phyloP scores from a whole-genome alignment of 1,139 yeast genomes.

The Kodamaea sp. region DNA sequence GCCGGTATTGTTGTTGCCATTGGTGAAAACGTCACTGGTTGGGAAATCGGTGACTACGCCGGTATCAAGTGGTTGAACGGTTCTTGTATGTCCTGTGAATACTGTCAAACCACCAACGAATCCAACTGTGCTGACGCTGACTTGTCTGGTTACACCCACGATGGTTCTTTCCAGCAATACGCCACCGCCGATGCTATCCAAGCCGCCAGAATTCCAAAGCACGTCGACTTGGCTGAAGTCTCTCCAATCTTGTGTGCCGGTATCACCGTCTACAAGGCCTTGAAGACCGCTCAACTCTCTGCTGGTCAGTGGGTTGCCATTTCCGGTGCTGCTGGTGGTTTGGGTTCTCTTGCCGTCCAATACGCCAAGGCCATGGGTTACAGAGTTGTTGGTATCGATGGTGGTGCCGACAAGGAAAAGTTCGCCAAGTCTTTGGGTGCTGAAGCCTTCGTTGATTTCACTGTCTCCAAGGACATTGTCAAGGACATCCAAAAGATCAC shows the following conservation, averaged over 20 bases:
- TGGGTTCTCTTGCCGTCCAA: constrained; percentile 74
- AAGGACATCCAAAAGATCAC: constrained; percentile 60
- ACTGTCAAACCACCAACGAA: constrained; percentile 63
- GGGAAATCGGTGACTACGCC: constrained; percentile 70
- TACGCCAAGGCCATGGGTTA: constrained; percentile 76
- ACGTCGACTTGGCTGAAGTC: constrained; percentile 69
- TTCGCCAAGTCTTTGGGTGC: constrained; percentile 63
- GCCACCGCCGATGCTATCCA: constrained; percentile 85
- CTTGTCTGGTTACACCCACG: constrained; percentile 75
- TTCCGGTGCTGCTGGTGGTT: constrained; percentile 81
- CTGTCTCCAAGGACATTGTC: constrained; percentile 55
- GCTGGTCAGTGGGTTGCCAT: constrained; percentile 80
- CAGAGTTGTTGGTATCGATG: constrained; percentile 74
- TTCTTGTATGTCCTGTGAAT: constrained; percentile 70
- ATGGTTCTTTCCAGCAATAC: constrained; percentile 79
- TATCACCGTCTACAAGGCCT: constrained; percentile 76
- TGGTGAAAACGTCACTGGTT: constrained; percentile 66
- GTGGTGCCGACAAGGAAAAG: constrained; percentile 66
- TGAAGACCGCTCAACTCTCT: constrained; percentile 62
- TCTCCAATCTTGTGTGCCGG: constrained; percentile 86
- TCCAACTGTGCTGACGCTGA: constrained; percentile 70
- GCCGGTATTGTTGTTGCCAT: constrained; percentile 76
- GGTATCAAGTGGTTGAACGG: constrained; percentile 79
- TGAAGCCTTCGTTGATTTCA: constrained; percentile 67
- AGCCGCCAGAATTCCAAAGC: constrained; percentile 74